Evolutionary conservation across 257 asterid species (phyloP).

Genomic region (Solanum appendiculatum): DNA sequence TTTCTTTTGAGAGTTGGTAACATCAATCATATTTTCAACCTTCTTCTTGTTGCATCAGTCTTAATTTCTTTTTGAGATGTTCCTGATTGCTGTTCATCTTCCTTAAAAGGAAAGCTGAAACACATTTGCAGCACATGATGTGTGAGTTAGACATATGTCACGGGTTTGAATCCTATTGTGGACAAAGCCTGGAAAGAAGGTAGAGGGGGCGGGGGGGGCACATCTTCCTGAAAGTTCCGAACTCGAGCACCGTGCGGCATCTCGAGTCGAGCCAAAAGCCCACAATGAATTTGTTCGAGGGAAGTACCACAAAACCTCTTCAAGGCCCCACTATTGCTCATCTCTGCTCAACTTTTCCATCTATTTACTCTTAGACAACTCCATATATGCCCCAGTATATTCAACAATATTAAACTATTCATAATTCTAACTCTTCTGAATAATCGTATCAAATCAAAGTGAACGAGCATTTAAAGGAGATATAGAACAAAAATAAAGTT

Average conservation of each 20-base stretch:
- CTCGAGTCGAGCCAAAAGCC: neutral
- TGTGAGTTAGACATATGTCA: neutral
- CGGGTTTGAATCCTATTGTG: neutral
- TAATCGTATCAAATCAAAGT: neutral
- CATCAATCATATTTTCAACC: neutral
- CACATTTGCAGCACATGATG: neutral
- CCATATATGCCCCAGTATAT: neutral
- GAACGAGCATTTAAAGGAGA: neutral
- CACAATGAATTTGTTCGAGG: neutral
- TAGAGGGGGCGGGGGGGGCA: neutral
- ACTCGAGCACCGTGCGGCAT: neutral
- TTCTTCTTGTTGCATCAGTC: neutral
- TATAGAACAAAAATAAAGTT: neutral
- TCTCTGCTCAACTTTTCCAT: neutral
- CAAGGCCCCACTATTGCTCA: neutral
- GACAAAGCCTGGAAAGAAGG: neutral
- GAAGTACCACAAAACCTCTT: neutral
- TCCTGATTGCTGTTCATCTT: neutral
- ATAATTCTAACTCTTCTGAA: neutral
- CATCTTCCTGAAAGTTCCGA: neutral
- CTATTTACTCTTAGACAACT: neutral
- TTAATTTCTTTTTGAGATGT: neutral
- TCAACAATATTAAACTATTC: neutral
- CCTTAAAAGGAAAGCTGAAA: neutral
- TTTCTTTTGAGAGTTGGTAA: neutral